Base-by-base conservation (phyloP, 2,329 filamentous ascomycete genomes). In the Pseudogymnoascus sp. region DNA sequence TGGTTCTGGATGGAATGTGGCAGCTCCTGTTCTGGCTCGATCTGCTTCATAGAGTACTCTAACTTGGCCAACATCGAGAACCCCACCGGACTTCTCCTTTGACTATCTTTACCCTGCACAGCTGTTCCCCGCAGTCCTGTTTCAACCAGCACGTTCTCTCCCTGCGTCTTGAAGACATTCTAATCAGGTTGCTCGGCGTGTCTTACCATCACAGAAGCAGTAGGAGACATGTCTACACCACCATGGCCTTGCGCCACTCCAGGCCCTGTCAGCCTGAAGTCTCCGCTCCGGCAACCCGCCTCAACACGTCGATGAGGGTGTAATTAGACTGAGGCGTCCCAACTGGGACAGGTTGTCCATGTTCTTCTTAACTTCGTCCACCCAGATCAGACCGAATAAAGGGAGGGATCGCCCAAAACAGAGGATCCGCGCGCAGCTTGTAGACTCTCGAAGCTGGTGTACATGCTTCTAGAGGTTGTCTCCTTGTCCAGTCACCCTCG, bases 121-220 rank as follows among this genome's bases (percentile, higher is more conserved):
- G n/a, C n/a, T 57, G 51, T 34, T 31, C 51, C 51, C 48, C 25
- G 25, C 48, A 34, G 25, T 57, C 48, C 19, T 19, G 25, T 57
- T 23, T 34, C 45, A 51, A 16, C 45, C 45, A 34, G 25, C 48
- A 57, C 16, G 23, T 25, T 14, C 14, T 34, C 6, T 16, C 57
- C 60, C 34, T 39, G 60, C 34, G n/a, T 57, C 25, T 13, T 57
- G 28, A n/a, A 6, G 28, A 16, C 45, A 51, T 51, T 28, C 25
- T 31, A n/a, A 57, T 31, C n/a, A 19, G n/a, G 28, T 57, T 57
- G 48, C 10, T 31, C 28, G 28, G 48, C 25, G 48, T 57, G 48
- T 34, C 48, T 57, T 57, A 57, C 48, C 48, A 57, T 57, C 25
- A 34, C 48, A 19, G 48, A 57, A 57, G n/a, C 48, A 34, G 48